These are phyloP conservation scores for Citrus sinensis DNA, from an alignment of 345 rosid genomes.

Conservation along the genomic window DNA sequence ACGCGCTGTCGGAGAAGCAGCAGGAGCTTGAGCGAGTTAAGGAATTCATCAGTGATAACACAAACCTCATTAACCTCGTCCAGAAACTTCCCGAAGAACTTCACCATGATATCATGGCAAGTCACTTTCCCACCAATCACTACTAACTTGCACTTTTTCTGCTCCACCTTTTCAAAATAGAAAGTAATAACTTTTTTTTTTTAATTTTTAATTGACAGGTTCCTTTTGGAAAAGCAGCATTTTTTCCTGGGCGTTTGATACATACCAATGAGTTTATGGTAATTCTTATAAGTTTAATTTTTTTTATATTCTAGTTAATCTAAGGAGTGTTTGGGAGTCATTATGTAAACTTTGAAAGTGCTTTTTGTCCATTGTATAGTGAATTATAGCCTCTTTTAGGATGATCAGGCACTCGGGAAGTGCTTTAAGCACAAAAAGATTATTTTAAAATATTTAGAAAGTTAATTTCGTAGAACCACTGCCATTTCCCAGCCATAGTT, in stretches of 20 bases:
- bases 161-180: neutral
- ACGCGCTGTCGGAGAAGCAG: slow-evolving; percentile 52
- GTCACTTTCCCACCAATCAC: neutral
- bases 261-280: slow-evolving; percentile 93
- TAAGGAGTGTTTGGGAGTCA: neutral
- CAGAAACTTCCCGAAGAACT: slow-evolving; percentile 75
- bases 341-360: neutral
- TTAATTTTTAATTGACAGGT: slow-evolving; percentile 32
- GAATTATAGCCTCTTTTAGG: neutral
- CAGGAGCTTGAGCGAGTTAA: slow-evolving; percentile 47
- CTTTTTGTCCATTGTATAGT: neutral
- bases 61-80: slow-evolving; percentile 54
- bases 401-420: too few species aligned
- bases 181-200: neutral
- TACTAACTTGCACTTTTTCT: neutral
- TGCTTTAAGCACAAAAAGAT: neutral
- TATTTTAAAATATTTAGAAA: neutral
- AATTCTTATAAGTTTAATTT: neutral
- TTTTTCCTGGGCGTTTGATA: slow-evolving; percentile 79
- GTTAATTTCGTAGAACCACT: neutral
- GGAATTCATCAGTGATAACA: slow-evolving; percentile 62
- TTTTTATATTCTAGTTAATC: neutral
- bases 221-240: slow-evolving; percentile 81
- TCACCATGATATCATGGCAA: slow-evolving; percentile 75
- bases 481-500: neutral